Percentiles rank a stretch among this genome's conserved stretches.
Conservation (phyloP, 73 alveolate genomes). For the Paramecium primaurelia region DNA sequence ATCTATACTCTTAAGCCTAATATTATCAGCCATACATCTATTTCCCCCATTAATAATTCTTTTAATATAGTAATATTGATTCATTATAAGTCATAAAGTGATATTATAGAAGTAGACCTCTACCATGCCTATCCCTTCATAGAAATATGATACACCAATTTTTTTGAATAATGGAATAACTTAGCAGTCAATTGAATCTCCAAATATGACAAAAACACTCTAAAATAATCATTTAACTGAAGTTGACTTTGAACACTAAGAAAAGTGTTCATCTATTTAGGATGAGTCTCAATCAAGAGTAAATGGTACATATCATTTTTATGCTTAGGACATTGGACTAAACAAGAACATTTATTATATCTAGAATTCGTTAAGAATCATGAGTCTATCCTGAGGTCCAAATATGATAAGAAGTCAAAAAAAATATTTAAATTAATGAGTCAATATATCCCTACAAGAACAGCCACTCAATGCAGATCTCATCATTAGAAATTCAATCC, state of each 20-base stretch:
- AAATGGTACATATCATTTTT: background rate
- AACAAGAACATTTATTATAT: conserved; percentile 13
- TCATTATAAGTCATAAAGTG: background rate
- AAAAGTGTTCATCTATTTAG: background rate
- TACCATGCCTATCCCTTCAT: background rate
- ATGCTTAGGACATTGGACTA: conserved; percentile 42
- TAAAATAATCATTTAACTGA: background rate
- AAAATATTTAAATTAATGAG: conserved; percentile 40
- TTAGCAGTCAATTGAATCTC: background rate
- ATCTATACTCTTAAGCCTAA: background rate
- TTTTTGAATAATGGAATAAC: background rate
- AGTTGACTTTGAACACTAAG: background rate
- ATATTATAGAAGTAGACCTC: background rate
- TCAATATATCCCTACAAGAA: conserved; percentile 6
- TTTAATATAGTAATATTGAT: background rate
- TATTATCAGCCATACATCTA: background rate
- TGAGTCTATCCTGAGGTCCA: background rate
- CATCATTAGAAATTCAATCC: conserved; percentile 40
- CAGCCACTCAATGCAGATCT: conserved; percentile 38
- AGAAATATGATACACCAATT: background rate
- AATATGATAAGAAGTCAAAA: conserved; percentile 36
- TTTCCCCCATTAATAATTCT: background rate
- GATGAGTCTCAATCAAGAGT: conserved; percentile 15
- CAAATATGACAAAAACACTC: background rate
- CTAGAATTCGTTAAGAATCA: background rate